A percentile compares a stretch with the other conserved stretches of the same genome.
phyloP scores from a whole-genome alignment of 208 protist species.

The Trichomonas gallinae region DNA sequence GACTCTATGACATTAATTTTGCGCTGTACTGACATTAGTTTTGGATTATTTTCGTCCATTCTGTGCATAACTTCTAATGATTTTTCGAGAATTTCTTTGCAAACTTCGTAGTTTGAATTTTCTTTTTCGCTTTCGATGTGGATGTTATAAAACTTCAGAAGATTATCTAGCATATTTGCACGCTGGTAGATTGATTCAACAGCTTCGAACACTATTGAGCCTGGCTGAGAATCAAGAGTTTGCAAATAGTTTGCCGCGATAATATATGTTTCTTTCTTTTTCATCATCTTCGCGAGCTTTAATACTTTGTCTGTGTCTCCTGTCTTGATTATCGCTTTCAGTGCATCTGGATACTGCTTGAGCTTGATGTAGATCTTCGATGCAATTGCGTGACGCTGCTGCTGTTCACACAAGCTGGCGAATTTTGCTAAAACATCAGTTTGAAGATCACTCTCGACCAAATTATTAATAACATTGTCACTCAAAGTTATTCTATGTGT shows the following conservation, averaged over 20 bases:
- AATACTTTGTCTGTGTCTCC: not conserved
- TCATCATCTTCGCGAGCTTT: not conserved
- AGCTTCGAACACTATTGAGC: not conserved
- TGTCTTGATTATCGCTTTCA: not conserved
- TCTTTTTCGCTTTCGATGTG: not conserved
- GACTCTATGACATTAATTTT: not conserved
- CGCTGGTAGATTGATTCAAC: not conserved
- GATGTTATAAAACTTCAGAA: not conserved
- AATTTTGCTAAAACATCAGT: not conserved
- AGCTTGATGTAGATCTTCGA: not conserved
- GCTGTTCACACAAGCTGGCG: not conserved
- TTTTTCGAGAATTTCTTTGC: not conserved
- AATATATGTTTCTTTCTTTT: not conserved
- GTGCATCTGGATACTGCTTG: not conserved
- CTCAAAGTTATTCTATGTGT: not conserved
- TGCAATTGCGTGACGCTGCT: not conserved
- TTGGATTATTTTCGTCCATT: not conserved
- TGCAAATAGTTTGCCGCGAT: not conserved
- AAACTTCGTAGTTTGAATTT: not conserved
- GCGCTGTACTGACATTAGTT: not conserved
- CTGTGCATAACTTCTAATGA: not conserved
- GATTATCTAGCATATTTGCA: not conserved
- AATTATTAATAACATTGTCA: not conserved
- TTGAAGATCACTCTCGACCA: not conserved
- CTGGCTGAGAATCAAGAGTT: not conserved